Conservation (phyloP, 441 rosid species). For the Populus trichocarpa region DNA sequence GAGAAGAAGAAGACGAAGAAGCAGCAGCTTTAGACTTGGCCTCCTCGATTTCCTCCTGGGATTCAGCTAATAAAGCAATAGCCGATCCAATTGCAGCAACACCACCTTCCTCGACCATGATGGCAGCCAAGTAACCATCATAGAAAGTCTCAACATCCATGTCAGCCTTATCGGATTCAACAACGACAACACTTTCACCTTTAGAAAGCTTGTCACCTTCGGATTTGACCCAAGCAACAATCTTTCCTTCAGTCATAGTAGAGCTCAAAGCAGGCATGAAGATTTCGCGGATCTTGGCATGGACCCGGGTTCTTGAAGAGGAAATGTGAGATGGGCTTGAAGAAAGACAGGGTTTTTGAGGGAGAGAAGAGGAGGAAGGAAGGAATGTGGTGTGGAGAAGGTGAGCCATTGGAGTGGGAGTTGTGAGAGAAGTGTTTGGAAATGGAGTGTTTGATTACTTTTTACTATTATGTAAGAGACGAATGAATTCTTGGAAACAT, state of each 20-base stretch:
- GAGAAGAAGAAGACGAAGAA: slow-evolving; percentile 20
- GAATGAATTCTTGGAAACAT: no score
- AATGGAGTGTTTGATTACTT: background rate
- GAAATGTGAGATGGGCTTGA: slow-evolving; percentile 11
- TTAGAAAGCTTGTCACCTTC: slow-evolving; percentile 83
- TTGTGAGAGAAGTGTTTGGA: background rate
- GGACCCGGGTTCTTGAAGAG: slow-evolving; percentile 23
- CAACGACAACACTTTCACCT: slow-evolving; percentile 90
- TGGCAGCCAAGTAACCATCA: slow-evolving; percentile 82
- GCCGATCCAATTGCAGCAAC: slow-evolving; percentile 89
- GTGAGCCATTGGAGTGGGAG: slow-evolving; percentile 40
- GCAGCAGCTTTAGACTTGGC: slow-evolving; percentile 61
- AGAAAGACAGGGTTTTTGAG: slow-evolving; percentile 13
- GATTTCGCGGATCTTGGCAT: slow-evolving; percentile 86
- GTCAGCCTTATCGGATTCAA: slow-evolving; percentile 93
- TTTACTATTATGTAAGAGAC: no score
- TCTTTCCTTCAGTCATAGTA: slow-evolving; percentile 92
- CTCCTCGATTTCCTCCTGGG: slow-evolving; percentile 60
- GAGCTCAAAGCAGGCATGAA: slow-evolving; percentile 98
- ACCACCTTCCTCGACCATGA: slow-evolving; percentile 90
- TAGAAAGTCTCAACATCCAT: slow-evolving; percentile 96
- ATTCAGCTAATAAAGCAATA: slow-evolving; percentile 76
- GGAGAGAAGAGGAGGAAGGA: slow-evolving; percentile 38
- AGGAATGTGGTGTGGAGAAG: slow-evolving; percentile 60
- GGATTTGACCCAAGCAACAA: slow-evolving; percentile 85